Base-by-base conservation (phyloP, 441 rosid species). In the Daphne laureola region DNA sequence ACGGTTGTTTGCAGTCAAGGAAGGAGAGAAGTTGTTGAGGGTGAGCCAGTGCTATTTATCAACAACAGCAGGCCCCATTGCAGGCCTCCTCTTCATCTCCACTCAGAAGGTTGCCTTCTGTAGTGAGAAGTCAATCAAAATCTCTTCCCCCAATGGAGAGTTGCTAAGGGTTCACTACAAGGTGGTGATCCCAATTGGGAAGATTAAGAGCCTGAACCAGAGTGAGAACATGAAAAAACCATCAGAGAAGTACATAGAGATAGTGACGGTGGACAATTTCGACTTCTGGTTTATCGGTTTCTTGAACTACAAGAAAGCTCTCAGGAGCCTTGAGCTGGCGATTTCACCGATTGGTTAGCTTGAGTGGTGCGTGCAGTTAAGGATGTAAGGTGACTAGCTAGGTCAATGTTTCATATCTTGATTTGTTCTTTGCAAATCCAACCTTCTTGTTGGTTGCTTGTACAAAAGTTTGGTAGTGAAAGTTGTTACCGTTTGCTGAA, bases 211-310 rank as follows among this genome's bases (percentile, higher is more conserved):
- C 35, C 79, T 57, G 26, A 76, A 79, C 62, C 81, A 71, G 40
- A 75, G 78, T 35, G 80, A 76, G 63, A 78, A 86, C 50, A 56
- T 43, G 55, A 72, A 79, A 75, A 79, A 70, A 54, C 84, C 89
- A 23, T 73, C 80, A 38, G 67, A 81, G 52, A 85, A 85, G 79
- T 88, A 78, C 73, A 55, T 86, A 49, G 81, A 83, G 58, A 59
- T 83, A 16, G 74, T 75, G 0, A 85, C 94, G 0, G 66, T 59
- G 5, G 91, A 85, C 62, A 62, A 76, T 38, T 83, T 75, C 55
- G 91, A 85, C 40, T 88, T 88, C 82, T 88, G 94, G 94, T 83
- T 88, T 52, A 78, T 81, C 91, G 94, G 94, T 14, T 83, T 85
- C 74, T 63, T 83, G 26, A 84, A 76, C 40, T 71, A 73, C 62